Percentiles rank a stretch among this genome's conserved stretches.
These are phyloP conservation scores for Yarrowia osloensis DNA, from an alignment of 805 yeast species.

Conservation along the genomic window DNA sequence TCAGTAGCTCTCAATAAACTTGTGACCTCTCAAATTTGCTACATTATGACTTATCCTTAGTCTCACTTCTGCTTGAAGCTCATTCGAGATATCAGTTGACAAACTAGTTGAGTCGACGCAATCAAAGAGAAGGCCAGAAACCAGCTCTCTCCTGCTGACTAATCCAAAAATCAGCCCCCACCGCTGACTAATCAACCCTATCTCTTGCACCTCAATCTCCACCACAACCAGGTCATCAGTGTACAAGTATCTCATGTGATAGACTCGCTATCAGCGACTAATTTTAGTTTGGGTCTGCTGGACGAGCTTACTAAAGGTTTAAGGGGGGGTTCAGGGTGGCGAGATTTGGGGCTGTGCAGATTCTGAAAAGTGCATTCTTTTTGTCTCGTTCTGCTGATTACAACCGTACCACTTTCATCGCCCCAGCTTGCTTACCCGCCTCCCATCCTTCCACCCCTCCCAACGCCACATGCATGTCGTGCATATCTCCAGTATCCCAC, in stretches of 20 bases:
- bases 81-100: too few species aligned
- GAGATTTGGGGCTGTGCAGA: background rate
- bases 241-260: conserved; percentile 12
- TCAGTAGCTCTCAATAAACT: too few species aligned
- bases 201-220: background rate
- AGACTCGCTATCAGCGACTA: conserved; percentile 7
- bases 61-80: too few species aligned
- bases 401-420: too few species aligned
- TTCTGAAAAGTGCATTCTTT: background rate
- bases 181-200: background rate
- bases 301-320: background rate
- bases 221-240: too few species aligned
- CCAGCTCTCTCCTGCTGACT: too few species aligned
- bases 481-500: conserved; percentile 23
- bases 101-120: too few species aligned
- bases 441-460: background rate
- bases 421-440: background rate
- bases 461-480: background rate
- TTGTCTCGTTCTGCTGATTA: background rate
- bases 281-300: background rate
- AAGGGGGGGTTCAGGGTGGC: too few species aligned
- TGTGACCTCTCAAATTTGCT: too few species aligned
- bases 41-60: too few species aligned
- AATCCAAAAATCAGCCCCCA: too few species aligned
- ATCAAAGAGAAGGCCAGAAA: too few species aligned